Percentiles rank a stretch among this genome's conserved stretches.
Evolutionary conservation across 805 yeast species (phyloP).

Genomic region (Ogataea haglerorum): DNA sequence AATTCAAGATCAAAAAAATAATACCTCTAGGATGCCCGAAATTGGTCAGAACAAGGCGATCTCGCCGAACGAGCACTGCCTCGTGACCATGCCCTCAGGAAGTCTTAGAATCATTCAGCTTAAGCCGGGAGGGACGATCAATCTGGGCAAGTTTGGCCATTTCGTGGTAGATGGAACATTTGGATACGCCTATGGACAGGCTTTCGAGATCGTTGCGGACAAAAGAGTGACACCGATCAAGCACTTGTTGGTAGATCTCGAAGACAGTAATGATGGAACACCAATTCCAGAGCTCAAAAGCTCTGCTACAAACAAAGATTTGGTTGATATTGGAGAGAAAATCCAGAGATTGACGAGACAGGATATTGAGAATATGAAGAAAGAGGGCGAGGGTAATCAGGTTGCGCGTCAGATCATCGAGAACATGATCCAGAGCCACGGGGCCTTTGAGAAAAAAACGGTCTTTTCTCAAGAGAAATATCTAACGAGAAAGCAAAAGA

Average conservation of each 20-base stretch:
- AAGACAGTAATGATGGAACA: conserved; percentile 25
- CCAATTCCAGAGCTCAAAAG: conserved; percentile 31
- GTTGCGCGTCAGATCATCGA: conserved; percentile 77
- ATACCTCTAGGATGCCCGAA: conserved; percentile 12
- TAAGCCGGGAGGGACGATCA: conserved; percentile 54
- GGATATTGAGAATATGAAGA: conserved; percentile 84
- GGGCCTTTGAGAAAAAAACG: conserved; percentile 84
- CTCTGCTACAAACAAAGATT: conserved; percentile 62
- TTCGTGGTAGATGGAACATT: conserved; percentile 71
- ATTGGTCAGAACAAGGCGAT: conserved; percentile 3
- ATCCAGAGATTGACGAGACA: conserved; percentile 70
- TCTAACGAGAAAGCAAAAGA: conserved; percentile 84
- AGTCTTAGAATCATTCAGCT: conserved; percentile 71
- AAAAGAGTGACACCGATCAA: conserved; percentile 48
- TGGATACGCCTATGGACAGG: conserved; percentile 83
- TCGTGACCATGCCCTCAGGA: conserved; percentile 79
- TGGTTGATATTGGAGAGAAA: conserved; percentile 63
- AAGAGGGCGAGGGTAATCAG: conserved; percentile 56
- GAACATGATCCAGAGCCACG: conserved; percentile 78
- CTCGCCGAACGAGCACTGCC: conserved; percentile 47
- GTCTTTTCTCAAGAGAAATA: conserved; percentile 89
- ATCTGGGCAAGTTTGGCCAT: conserved; percentile 88
- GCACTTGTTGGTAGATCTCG: conserved; percentile 30
- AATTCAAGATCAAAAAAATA: conserved; percentile 1
- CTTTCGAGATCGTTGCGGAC: conserved; percentile 76